Evolutionary conservation across 1,139 yeast species (phyloP).

Genomic region (Suhomyces taliae): DNA sequence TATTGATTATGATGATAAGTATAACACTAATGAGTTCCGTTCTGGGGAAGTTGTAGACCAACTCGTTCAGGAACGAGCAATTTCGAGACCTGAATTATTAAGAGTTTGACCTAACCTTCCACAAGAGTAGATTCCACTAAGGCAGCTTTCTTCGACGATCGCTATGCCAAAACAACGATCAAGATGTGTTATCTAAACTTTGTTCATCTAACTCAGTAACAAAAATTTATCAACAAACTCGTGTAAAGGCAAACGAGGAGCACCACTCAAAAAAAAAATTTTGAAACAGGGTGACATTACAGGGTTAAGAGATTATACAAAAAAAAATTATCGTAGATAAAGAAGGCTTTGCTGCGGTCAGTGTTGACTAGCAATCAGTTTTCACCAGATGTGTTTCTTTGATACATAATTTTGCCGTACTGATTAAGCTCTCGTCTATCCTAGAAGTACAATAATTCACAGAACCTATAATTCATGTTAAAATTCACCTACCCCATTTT

Average conservation of each 20-base stretch:
- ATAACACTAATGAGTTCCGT: neutral
- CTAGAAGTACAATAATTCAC: no score
- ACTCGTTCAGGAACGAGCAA: neutral
- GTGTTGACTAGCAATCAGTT: no score
- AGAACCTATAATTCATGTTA: no score
- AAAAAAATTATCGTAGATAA: no score
- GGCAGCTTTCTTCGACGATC: constrained; percentile 1
- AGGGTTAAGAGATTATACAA: neutral
- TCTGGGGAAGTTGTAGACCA: neutral
- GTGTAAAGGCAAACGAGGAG: constrained; percentile 10
- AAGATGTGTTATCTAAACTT: constrained; percentile 1
- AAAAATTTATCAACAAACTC: constrained; percentile 10
- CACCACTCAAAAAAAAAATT: constrained; percentile 1
- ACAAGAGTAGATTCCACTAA: neutral
- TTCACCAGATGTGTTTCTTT: no score
- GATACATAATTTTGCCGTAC: no score
- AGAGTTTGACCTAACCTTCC: neutral
- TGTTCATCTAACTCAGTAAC: constrained; percentile 5
- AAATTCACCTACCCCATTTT: no score
- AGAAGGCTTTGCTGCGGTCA: no score
- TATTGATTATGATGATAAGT: neutral
- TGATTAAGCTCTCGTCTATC: no score
- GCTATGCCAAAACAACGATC: constrained; percentile 5
- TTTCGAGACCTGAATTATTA: neutral
- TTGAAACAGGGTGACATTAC: neutral